These are phyloP conservation scores for Kalaharituber pfeilii DNA, from an alignment of 2,329 filamentous ascomycete species.

Conservation along the genomic window DNA sequence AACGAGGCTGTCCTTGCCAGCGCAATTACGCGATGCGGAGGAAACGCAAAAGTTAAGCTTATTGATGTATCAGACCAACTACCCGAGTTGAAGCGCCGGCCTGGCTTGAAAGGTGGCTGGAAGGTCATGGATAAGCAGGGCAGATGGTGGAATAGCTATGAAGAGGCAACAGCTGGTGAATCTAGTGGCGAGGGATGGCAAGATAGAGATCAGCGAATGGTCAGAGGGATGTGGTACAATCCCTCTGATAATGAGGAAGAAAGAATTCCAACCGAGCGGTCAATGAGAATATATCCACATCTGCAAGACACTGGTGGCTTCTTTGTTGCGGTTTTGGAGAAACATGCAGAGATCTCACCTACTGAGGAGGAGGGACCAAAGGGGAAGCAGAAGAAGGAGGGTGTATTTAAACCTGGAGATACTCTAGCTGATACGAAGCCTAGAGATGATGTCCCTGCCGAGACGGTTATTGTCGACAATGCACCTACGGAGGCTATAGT, in stretches of 20 bases:
- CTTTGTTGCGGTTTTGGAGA: conserved; percentile 91
- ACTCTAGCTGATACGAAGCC: conserved; percentile 24
- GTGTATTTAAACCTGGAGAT: no score
- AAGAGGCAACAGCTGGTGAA: conserved; percentile 56
- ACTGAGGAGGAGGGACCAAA: conserved; percentile 23
- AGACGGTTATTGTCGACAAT: conserved; percentile 20
- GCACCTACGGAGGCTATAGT: conserved; percentile 25
- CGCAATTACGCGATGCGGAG: conserved; percentile 80
- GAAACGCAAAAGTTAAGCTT: conserved; percentile 60
- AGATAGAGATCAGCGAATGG: conserved; percentile 26
- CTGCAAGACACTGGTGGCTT: conserved; percentile 93
- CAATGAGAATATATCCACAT: conserved; percentile 88
- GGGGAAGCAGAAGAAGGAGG: conserved; percentile 27
- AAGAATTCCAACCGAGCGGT: conserved; percentile 64
- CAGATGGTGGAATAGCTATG: conserved; percentile 63
- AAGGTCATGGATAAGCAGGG: conserved; percentile 77
- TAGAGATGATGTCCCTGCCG: conserved; percentile 18
- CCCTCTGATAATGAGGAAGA: conserved; percentile 33
- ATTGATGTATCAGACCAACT: conserved; percentile 67
- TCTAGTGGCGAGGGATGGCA: conserved; percentile 37
- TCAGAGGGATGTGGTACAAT: background rate
- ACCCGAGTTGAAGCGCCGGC: conserved; percentile 54
- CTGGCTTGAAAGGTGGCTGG: conserved; percentile 60
- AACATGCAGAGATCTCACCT: conserved; percentile 38
- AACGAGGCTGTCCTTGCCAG: conserved; percentile 83